A percentile compares a stretch with the other conserved stretches of the same genome.
Conservation (phyloP, 164 flowering plant species). For the Magnolia sinica region DNA sequence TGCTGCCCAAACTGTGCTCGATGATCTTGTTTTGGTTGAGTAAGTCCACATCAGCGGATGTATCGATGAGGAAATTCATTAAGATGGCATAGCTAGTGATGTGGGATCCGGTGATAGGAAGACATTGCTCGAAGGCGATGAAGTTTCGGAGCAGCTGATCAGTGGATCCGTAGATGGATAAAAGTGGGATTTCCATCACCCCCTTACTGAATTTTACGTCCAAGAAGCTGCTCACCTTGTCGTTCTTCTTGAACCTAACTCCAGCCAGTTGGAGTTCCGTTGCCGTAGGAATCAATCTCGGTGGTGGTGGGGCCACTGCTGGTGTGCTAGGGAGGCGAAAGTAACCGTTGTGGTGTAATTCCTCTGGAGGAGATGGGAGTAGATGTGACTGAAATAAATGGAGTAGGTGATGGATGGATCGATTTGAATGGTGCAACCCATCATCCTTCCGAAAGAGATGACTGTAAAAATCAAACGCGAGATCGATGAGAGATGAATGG, state of each 20-base stretch:
- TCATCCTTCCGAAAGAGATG: not conserved
- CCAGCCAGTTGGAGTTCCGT: not conserved
- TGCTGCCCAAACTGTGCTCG: constrained; percentile 21
- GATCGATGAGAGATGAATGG: not conserved
- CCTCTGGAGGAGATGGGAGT: not conserved
- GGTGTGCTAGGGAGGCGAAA: not conserved
- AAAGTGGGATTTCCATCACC: constrained; percentile 18
- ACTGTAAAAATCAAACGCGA: not conserved
- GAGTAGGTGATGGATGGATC: not conserved
- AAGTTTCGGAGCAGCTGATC: constrained; percentile 7
- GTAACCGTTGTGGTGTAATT: not conserved
- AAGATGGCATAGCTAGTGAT: constrained; percentile 20
- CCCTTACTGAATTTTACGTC: constrained; percentile 20
- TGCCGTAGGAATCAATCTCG: not conserved
- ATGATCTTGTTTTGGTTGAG: constrained; percentile 13
- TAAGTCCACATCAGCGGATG: constrained; percentile 17
- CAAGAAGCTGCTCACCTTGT: constrained; percentile 2
- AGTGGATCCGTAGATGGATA: constrained; percentile 20
- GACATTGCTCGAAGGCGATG: constrained; percentile 6
- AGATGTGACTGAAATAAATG: constrained; percentile 2
- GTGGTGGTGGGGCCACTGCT: not conserved
- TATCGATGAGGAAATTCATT: constrained; percentile 26
- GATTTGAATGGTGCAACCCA: not conserved
- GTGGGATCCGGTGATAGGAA: constrained; percentile 14
- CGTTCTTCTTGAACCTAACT: not conserved